Evolutionary conservation across 2,329 filamentous ascomycete genomes (phyloP).

Genomic region (Diaporthe batatas): DNA sequence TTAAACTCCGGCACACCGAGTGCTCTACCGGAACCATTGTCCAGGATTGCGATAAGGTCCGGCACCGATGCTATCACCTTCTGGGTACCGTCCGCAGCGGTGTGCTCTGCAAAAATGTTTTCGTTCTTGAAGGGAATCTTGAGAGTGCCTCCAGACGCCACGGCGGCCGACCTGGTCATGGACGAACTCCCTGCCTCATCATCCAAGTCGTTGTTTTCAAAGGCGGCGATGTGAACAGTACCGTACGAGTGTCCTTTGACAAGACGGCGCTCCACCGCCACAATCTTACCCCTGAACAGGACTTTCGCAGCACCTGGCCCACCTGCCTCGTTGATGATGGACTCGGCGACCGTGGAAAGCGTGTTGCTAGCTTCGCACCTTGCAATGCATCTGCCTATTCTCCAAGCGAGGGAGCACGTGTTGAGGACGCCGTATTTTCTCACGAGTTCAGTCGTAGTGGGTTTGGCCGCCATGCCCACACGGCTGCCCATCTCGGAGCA

Average conservation of each 20-base stretch:
- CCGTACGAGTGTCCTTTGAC: constrained; percentile 65
- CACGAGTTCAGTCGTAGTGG: constrained; percentile 51
- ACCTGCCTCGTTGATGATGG: constrained; percentile 63
- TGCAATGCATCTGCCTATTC: constrained; percentile 63
- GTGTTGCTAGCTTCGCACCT: constrained; percentile 58
- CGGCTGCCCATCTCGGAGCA: constrained; percentile 58
- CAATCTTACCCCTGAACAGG: constrained; percentile 66
- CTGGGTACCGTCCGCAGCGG: constrained; percentile 39
- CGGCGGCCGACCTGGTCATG: neutral
- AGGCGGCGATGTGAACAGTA: constrained; percentile 47
- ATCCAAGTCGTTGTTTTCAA: constrained; percentile 45
- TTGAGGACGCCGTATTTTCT: constrained; percentile 52
- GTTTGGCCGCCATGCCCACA: constrained; percentile 52
- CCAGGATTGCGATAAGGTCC: constrained; percentile 63
- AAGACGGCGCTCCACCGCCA: constrained; percentile 62
- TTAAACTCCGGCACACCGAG: constrained; percentile 68
- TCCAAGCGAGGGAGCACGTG: constrained; percentile 55
- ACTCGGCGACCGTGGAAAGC: constrained; percentile 59
- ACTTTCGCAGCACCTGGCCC: constrained; percentile 60
- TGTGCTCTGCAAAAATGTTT: constrained; percentile 45
- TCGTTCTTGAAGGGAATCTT: constrained; percentile 49
- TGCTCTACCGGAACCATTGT: constrained; percentile 61
- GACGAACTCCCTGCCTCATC: constrained; percentile 37
- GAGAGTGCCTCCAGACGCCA: constrained; percentile 44
- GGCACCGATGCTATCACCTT: constrained; percentile 61